Evolutionary conservation across 2,329 filamentous ascomycete species (phyloP).

Genomic region (Sphaerulina populicola): DNA sequence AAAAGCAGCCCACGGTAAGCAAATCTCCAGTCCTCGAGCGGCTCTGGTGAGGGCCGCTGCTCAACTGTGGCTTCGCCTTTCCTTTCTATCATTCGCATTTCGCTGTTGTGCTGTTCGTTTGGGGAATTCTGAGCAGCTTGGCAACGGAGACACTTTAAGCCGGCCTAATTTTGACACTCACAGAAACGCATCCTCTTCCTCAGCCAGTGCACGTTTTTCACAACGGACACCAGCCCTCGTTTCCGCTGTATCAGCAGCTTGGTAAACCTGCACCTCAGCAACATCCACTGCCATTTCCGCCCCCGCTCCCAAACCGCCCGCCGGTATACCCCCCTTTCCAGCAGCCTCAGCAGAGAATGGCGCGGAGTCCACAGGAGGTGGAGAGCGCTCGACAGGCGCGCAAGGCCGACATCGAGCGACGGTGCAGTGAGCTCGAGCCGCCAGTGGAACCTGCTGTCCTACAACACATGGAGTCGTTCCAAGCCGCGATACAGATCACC

Average conservation of each 20-base stretch:
- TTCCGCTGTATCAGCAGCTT: constrained; percentile 8
- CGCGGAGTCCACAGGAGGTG: constrained; percentile 55
- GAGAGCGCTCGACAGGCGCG: constrained; percentile 56
- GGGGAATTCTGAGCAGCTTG: neutral
- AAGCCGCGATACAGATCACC: constrained; percentile 62
- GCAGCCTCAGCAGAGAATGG: constrained; percentile 27
- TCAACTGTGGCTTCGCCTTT: neutral
- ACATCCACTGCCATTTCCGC: constrained; percentile 10
- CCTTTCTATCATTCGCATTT: neutral
- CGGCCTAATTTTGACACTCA: constrained; percentile 5
- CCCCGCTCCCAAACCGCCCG: constrained; percentile 5
- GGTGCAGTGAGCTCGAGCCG: constrained; percentile 56
- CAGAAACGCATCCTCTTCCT: constrained; percentile 26
- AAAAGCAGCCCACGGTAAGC: constrained; percentile 26
- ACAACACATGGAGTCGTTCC: constrained; percentile 63
- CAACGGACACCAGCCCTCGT: constrained; percentile 11
- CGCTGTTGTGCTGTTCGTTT: neutral
- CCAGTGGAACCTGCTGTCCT: constrained; percentile 56
- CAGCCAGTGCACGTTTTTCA: constrained; percentile 26
- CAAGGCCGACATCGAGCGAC: constrained; percentile 62
- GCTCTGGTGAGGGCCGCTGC: neutral
- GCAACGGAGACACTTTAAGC: neutral
- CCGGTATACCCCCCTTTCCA: neutral
- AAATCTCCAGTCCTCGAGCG: constrained; percentile 5
- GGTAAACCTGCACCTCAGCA: neutral